Evolutionary conservation across 768 basidiomycete species (phyloP), one percentile per base, ranked within the genome.

Genomic region (Boletus coccyginus): DNA sequence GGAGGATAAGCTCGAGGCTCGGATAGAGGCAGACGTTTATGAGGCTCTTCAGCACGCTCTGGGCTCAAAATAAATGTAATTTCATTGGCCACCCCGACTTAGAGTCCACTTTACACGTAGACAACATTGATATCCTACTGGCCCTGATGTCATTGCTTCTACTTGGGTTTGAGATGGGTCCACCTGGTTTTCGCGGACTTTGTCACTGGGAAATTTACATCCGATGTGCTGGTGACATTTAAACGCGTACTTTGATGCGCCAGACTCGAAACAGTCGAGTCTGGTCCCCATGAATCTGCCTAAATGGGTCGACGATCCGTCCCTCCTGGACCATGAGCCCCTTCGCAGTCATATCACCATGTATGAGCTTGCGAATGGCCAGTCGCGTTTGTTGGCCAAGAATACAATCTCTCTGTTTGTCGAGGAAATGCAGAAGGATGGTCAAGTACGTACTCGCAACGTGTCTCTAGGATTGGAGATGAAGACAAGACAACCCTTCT

Each of bases 11-110:
- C 76, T 87, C 57, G 94, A 95, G 76, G 97, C 95, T 33, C 83
- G 85, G 63, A 85, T 98, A 70, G 96, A 99, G 77, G 90, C 90
- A 36, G 94, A 96, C 69, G 95, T 98, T 55, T 98, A 95, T 70
- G 97, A 98, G 79, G 85, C 92, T 42, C 80, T 99, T 57, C 95
- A 98, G 73, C 83, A 90, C 61, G 94, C 94, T 62, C 74, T 98
- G 62, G 70, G 73, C 50, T 73, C 78, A 50, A 79, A 78, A 68
- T 82, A 74, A 57, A 62, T 60, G 56, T 53, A 50, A 42, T 50
- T 21, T 29, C 38, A 38, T 49, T 56, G 39, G 41, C 31, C 46
- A 39, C 44, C 48, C 16, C 50, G 46, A 50, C 55, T 29, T 67
- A 69, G 62, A 67, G 39, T 51, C 48, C 27, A 17, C 29, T 19